Percentiles rank a stretch among this genome's conserved stretches.
phyloP scores from a whole-genome alignment of 805 yeast genomes.

The Pichia kluyveri region DNA sequence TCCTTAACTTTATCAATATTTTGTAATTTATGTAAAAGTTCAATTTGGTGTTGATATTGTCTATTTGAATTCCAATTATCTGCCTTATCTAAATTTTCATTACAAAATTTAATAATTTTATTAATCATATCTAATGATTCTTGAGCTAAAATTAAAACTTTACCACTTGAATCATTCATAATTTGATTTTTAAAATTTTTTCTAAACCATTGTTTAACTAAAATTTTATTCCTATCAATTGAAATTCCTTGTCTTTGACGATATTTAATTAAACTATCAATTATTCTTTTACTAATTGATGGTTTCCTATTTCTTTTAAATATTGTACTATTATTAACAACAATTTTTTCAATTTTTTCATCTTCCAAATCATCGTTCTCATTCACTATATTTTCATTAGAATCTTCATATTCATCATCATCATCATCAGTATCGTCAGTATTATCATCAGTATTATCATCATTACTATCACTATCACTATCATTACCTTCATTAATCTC shows the following conservation, averaged over 20 bases:
- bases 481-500: conserved; percentile 1
- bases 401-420: conserved; percentile 10
- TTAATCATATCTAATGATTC: conserved; percentile 85
- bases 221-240: conserved; percentile 8
- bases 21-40: conserved; percentile 20
- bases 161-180: conserved; percentile 46
- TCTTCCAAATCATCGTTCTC: conserved; percentile 7
- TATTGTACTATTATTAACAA: conserved; percentile 5
- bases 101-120: conserved; percentile 75
- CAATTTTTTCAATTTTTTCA: conserved; percentile 4
- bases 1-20: conserved; percentile 10
- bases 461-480: neutral
- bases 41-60: conserved; percentile 21
- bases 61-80: conserved; percentile 57
- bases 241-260: conserved; percentile 9
- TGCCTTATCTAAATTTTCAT: conserved; percentile 75
- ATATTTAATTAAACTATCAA: conserved; percentile 23
- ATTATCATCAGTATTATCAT: conserved; percentile 7
- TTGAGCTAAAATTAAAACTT: conserved; percentile 72
- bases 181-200: conserved; percentile 22
- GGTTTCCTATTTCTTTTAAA: conserved; percentile 10
- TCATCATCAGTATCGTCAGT: conserved; percentile 10
- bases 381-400: conserved; percentile 12
- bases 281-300: conserved; percentile 19
- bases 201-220: conserved; percentile 19